These are phyloP conservation scores for Fragaria iinumae DNA, from an alignment of 306 rosid species.

Conservation along the genomic window DNA sequence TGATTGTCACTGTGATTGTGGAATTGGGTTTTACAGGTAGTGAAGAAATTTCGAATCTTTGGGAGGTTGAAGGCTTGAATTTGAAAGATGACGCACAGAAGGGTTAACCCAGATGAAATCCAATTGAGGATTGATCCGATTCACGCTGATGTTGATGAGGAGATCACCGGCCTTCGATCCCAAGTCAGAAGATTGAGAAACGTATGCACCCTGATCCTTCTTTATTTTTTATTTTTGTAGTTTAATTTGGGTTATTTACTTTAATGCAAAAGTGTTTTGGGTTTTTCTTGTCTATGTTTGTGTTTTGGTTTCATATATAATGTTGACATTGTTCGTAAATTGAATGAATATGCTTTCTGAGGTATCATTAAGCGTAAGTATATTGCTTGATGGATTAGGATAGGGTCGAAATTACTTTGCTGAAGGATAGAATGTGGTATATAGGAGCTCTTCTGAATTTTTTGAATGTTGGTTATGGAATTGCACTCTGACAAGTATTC, in stretches of 20 bases:
- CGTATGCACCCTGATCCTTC: slow-evolving; percentile 36
- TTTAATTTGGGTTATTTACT: not conserved
- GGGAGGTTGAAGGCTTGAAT: not conserved
- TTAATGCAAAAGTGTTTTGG: not conserved
- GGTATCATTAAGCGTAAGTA: not conserved
- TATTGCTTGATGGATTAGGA: not conserved
- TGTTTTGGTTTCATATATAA: not conserved
- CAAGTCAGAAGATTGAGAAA: slow-evolving; percentile 78
- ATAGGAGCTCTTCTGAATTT: not conserved
- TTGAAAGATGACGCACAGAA: not conserved
- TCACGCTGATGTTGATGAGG: slow-evolving; percentile 64
- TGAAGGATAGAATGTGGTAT: not conserved
- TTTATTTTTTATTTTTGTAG: not conserved
- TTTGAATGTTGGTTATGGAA: not conserved
- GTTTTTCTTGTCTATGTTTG: not conserved
- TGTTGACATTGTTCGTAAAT: not conserved
- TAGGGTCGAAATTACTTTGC: not conserved
- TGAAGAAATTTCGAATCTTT: not conserved
- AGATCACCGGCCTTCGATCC: slow-evolving; percentile 79
- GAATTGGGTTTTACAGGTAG: not conserved
- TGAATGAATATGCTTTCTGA: not conserved
- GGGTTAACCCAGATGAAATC: slow-evolving; percentile 61
- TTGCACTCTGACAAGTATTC: not conserved
- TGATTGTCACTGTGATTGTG: not conserved
- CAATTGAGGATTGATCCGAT: slow-evolving; percentile 85